Base-by-base conservation (phyloP, 371 early-diverging fungal species). In the Ordospora pajunii region DNA sequence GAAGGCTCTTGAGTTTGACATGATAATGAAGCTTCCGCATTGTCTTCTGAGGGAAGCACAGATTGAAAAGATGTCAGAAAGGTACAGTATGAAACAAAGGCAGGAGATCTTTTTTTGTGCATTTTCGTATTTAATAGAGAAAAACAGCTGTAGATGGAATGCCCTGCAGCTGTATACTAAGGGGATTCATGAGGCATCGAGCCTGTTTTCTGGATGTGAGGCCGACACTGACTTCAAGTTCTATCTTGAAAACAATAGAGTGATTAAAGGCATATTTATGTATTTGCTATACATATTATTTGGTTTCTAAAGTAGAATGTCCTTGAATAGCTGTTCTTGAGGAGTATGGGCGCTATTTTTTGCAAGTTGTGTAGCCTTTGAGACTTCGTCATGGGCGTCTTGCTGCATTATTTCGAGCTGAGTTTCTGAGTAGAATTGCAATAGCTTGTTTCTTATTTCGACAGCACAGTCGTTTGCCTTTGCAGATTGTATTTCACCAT, bases 391-490 rank as follows among this genome's bases (percentile, higher is more conserved):
- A 37, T 37, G 58, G n/a, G n/a, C 6, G 0, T 40, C 17, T 0
- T 17, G 12, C 19, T 37, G 14, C 37, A 58, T n/a, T 14, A 3
- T n/a, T 2, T 37, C 27, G 6, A 58, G 25, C 25, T 58, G 37
- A 1, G 27, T 40, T 19, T 37, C 37, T 37, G 58, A 37, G 14
- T 14, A 37, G 40, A 58, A 58, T 37, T 11, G 17, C 27, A 58
- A 32, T 14, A 58, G 58, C 7, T 40, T 27, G 12, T 14, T 58
- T 37, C 58, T 12, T 37, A 37, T 6, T 12, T 72, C 37, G 21
- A 75, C 67, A 37, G 78, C 42, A 12, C 78, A 65, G 49, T 82
- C 82, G 0, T 65, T 51, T 23, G 68, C 25, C 53, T 44, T 62
- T 22, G 43, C 54, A 37, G 17, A 40, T 7, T 75, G 58, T 12